Base-by-base conservation (phyloP, 495 filamentous ascomycete genomes). In the Hypoxylon subgilvum region DNA sequence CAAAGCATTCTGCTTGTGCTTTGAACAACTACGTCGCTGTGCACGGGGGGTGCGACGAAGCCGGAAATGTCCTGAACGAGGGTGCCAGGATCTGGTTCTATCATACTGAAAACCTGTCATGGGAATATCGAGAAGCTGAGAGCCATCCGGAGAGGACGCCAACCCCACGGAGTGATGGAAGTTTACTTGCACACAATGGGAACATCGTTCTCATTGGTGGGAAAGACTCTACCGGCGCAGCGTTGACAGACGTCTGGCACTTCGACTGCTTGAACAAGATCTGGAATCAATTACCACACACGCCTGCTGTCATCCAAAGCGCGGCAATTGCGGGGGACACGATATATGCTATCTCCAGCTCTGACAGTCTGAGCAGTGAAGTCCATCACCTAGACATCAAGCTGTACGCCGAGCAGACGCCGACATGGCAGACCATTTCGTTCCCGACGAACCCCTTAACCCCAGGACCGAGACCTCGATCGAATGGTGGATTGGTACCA, bases 391-490 rank as follows among this genome's bases (percentile, higher is more conserved):
- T 84, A 2, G 57, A 69, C 13, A 48, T 84, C 13, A 59, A 63
- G 8, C 31, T 57, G 14, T 67, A 63, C 10, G 42, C 64, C 1
- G 63, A 62, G n/a, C 56, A 76, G 14, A 61, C 75, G 7, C 54
- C 65, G 10, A 65, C 55, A 3, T 83, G 82, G 82, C 39, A 73
- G 6, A 79, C 69, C 4, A 46, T 75, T 9, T 55, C 63, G 0
- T 81, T 80, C 58, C 77, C 77, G 1, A 75, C 73, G 3, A 79
- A 79, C 36, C 74, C 79, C 0, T 54, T 80, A 3, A 68, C 70
- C 0, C 78, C 76, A 1, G 78, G 78, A 0, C 82, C 81, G 3
- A 65, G 52, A 6, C 73, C 78, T 3, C 69, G 81, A 12, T 61
- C 51, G 2, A 75, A 72, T 10, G 79, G 70, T 1, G 79, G 71